Base-by-base conservation (phyloP, 345 rosid genomes). In the Gossypium stocksii region DNA sequence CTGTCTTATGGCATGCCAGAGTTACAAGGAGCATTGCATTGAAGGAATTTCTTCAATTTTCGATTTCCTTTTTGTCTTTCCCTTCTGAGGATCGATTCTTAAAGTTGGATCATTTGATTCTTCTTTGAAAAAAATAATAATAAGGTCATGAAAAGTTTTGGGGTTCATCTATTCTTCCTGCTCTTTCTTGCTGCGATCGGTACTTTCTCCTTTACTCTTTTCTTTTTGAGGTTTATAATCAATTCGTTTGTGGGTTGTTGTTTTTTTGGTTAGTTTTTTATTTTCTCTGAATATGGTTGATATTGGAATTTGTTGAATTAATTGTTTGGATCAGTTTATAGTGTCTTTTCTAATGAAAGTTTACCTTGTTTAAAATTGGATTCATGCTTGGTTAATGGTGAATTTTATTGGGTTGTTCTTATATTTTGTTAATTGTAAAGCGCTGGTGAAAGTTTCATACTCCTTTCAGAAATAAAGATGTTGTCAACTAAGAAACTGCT, bases 171-270 rank as follows among this genome's bases (percentile, higher is more conserved):
- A 71, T 69, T 80, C 64, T 63, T 82, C 65, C 80, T 82, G 79
- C 14, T 88, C 78, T 81, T 81, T 79, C 83, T 79, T 79, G 74
- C 45, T 83, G 78, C 78, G 54, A 77, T 78, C 56, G 97, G 97
- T 93, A 88, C 79, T 83, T 85, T 76, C 71, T 78, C 20, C 46
- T 74, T 61, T 19, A 11, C 61, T 60, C n/a, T 75, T 20, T 7
- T n/a, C 10, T 44, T 34, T 34, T 14, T 25, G 65, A 43, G 46
- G 19, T 23, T 72, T 56, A 17, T 70, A 5, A 17, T 73, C 51
- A 0, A 43, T 34, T 60, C 29, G 11, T 72, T 51, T 25, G 58
- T 71, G 61, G 25, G 45, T 34, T 34, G 34, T 29, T 29, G 3
- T 20, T 70, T 3, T 66, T 38, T 46, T 5, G 41, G 12, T 43